Evolutionary conservation across 2,329 filamentous ascomycete genomes (phyloP).

Genomic region (Diaporthe citriasiana): DNA sequence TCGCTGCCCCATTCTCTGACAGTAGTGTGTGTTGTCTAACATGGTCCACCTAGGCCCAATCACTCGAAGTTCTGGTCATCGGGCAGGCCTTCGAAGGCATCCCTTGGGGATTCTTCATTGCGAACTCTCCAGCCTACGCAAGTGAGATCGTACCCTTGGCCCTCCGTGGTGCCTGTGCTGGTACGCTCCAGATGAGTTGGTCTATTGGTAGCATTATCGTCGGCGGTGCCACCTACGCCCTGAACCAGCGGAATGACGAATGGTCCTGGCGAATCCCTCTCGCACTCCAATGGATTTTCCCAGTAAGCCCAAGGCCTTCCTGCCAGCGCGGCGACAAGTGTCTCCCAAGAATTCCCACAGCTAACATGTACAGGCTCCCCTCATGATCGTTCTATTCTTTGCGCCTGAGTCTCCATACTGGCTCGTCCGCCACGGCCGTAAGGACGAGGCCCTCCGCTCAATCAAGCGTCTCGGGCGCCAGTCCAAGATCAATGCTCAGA

Average conservation of each 20-base stretch:
- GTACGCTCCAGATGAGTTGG: slow-evolving; percentile 78
- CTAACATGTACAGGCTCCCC: slow-evolving; percentile 53
- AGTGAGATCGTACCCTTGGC: slow-evolving; percentile 72
- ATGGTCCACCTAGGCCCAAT: slow-evolving; percentile 50
- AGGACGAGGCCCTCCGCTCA: slow-evolving; percentile 59
- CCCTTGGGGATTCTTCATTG: slow-evolving; percentile 77
- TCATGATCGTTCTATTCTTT: slow-evolving; percentile 64
- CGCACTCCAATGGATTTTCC: slow-evolving; percentile 72
- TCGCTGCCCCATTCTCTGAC: neutral
- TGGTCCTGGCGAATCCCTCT: slow-evolving; percentile 64
- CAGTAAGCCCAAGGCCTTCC: slow-evolving; percentile 44
- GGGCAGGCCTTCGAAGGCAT: slow-evolving; percentile 72
- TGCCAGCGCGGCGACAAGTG: neutral
- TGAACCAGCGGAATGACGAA: slow-evolving; percentile 55
- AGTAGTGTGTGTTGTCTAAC: neutral
- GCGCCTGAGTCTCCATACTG: slow-evolving; percentile 70
- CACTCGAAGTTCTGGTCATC: slow-evolving; percentile 60
- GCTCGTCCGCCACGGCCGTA: slow-evolving; percentile 66
- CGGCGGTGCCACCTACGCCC: slow-evolving; percentile 67
- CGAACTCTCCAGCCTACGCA: slow-evolving; percentile 74
- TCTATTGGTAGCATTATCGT: slow-evolving; percentile 74
- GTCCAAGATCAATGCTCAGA: slow-evolving; percentile 53
- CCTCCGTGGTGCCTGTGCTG: slow-evolving; percentile 69
- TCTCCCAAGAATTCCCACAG: neutral
- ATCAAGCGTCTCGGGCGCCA: slow-evolving; percentile 64